Base-by-base conservation (phyloP, 805 yeast species). In the Wickerhamiella brachini region DNA sequence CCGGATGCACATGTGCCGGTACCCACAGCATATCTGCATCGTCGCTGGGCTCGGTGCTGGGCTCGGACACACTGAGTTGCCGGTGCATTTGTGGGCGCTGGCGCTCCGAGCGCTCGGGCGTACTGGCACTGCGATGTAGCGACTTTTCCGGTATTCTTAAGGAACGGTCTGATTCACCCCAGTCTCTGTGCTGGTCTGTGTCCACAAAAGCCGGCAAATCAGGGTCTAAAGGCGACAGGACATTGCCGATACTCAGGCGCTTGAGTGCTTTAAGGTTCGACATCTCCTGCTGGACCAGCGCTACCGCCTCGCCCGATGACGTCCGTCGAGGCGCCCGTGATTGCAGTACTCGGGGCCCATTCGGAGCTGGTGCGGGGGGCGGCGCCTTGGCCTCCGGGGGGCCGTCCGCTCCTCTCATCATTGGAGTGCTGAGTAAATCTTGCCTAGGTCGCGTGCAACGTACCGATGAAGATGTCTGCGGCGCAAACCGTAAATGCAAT, bases 1-100 rank as follows among this genome's bases (percentile, higher is more conserved):
- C 90, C 1, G 97, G 97, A 64, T 93, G 98, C 39, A 87, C 73
- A 55, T 79, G 80, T 1, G 97, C 98, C 0, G 97, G 97, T 1
- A 93, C 97, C 98, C 98, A 90, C 50, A 90, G 69, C 31, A 85
- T 67, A 52, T 77, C 55, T 22, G 52, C 60, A 22, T 57, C 50
- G 17, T 49, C 56, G 8, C 52, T 44, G 15, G 10, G 6, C 24
- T 41, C 44, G 10, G 44, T 4, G 29, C 38, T 45, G 10, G 45
- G 54, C 39, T 34, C 31, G 34, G 48, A 43, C 12, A 31, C 15
- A 18, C 34, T 31, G 17, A 22, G n/a, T 13, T 38, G 18, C 39
- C 23, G 42, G 29, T 17, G 39, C 23, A 22, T 17, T 29, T 45
- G 21, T 48, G 38, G 43, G 53, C 21, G 48, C 38, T n/a, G 38